A percentile compares a stretch with the other conserved stretches of the same genome.
These are phyloP conservation scores for Plasmopara viticola DNA, from an alignment of 352 stramenopile species.

Conservation along the genomic window DNA sequence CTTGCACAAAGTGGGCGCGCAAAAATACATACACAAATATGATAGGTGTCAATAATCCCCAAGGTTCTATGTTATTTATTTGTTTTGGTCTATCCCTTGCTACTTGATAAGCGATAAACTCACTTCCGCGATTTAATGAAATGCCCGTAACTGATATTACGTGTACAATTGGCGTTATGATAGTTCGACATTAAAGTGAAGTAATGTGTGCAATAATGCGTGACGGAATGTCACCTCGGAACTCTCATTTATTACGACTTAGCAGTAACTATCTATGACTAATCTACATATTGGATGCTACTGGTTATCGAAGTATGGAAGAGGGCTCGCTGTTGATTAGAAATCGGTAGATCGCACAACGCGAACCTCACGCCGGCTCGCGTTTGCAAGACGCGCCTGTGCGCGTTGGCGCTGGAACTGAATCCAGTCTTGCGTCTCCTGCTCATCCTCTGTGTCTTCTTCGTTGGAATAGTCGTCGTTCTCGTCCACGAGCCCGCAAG, in stretches of 20 bases:
- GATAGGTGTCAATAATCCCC: too few species aligned
- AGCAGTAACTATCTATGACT: background rate
- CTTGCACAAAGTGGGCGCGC: too few species aligned
- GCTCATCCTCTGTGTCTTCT: slow-evolving; percentile 57
- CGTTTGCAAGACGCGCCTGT: slow-evolving; percentile 37
- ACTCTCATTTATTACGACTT: background rate
- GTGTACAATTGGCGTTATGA: too few species aligned
- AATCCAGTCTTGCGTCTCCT: slow-evolving; percentile 49
- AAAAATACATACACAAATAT: too few species aligned
- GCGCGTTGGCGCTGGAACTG: slow-evolving; percentile 50
- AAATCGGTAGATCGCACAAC: slow-evolving; percentile 16
- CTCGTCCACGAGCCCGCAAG: slow-evolving; percentile 46
- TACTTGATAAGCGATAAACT: too few species aligned
- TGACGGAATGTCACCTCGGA: too few species aligned
- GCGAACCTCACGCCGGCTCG: slow-evolving; percentile 31
- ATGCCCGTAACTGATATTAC: too few species aligned
- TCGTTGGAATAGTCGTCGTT: slow-evolving; percentile 31
- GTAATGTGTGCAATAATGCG: too few species aligned
- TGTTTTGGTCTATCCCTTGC: too few species aligned
- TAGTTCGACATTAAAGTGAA: too few species aligned
- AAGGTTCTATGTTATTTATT: too few species aligned
- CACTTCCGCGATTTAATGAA: too few species aligned
- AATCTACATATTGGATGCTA: background rate
- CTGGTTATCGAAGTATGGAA: background rate
- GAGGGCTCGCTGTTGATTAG: slow-evolving; percentile 6